Conservation (phyloP, 2,329 filamentous ascomycete genomes). For the Volutella citrinella region DNA sequence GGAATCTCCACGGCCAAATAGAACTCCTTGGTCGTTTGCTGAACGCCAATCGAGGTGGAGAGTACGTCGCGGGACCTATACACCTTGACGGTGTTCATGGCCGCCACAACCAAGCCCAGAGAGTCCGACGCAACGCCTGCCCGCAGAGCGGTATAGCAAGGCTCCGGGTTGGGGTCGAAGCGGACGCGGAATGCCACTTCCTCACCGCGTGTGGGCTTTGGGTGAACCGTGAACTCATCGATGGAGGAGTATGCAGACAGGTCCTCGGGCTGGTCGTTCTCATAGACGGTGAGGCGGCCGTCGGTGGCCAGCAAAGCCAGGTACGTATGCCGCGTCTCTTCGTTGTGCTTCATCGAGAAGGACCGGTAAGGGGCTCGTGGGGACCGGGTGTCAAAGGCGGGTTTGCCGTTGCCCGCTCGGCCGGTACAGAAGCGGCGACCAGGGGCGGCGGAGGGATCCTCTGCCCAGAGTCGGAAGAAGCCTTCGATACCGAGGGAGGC, state of each 20-base stretch:
- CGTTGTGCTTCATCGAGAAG: conserved; percentile 79
- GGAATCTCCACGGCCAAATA: conserved; percentile 77
- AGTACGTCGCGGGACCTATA: conserved; percentile 70
- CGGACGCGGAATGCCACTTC: conserved; percentile 83
- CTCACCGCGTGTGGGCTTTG: conserved; percentile 71
- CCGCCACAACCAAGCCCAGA: conserved; percentile 78
- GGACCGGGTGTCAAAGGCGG: conserved; percentile 55
- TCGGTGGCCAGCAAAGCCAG: conserved; percentile 82
- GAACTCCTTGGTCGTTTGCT: conserved; percentile 68
- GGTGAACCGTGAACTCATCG: conserved; percentile 72
- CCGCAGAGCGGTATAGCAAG: conserved; percentile 72
- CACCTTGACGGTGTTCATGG: conserved; percentile 78
- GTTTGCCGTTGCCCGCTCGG: conserved; percentile 46
- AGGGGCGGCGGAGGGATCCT: conserved; percentile 77
- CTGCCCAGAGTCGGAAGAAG: conserved; percentile 87
- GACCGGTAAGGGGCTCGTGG: conserved; percentile 67
- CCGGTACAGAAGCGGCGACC: conserved; percentile 75
- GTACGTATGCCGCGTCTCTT: conserved; percentile 77
- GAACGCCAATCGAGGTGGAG: conserved; percentile 48
- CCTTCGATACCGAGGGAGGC: conserved; percentile 88
- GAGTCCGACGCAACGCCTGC: conserved; percentile 80
- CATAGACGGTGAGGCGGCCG: conserved; percentile 74
- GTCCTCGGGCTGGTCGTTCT: conserved; percentile 81
- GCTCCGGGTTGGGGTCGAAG: conserved; percentile 84
- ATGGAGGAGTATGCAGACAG: conserved; percentile 72